Base-by-base conservation (phyloP, 2,329 filamentous ascomycete genomes). In the Fusarium pseudoanthophilum region DNA sequence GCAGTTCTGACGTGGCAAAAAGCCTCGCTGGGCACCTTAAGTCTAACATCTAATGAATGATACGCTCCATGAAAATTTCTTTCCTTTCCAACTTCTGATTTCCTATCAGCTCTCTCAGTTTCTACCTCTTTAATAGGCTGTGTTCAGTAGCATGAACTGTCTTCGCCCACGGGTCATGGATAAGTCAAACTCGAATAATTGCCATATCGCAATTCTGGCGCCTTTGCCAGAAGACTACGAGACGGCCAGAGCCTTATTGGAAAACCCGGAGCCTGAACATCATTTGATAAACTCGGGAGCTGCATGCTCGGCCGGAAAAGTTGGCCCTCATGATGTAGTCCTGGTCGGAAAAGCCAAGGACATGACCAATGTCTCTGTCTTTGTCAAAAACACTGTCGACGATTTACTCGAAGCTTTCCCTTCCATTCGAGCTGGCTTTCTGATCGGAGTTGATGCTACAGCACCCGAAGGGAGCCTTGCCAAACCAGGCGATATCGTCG, bases 201-300 rank as follows among this genome's bases (percentile, higher is more conserved):
- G n/a, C 15, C 26, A 37, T 15, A 40, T 69, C 10, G 45, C 51
- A 0, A 7, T 72, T 1, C 24, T 72, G 13, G 60, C 57, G 1
- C 69, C 69, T 0, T 26, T 20, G 1, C 32, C 8, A 1, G 20
- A 51, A 5, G 45, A 72, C 7, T 72, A 65, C 1, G 15, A 42
- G 5, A 42, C 40, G 3, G 55, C 69, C 8, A n/a, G 7, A 16
- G 11, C 9, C 0, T 9, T 58, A 0, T 7, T 72, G 6, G 26
- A 53, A 1, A 3, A 21, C 1, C 2, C 5, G 1, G 0, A 37
- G 7, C 1, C 15, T 0, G n/a, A 34, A 16, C 7, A 7, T 20
- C 1, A 11, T 1, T 2, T 72, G 2, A 3, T 2, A 3, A 11
- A 7, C 14, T 69, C 58, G 2, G n/a, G n/a, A 4, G 53, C 64